Conservation (phyloP, 164 flowering plant genomes). For the Brasenia schreberi region DNA sequence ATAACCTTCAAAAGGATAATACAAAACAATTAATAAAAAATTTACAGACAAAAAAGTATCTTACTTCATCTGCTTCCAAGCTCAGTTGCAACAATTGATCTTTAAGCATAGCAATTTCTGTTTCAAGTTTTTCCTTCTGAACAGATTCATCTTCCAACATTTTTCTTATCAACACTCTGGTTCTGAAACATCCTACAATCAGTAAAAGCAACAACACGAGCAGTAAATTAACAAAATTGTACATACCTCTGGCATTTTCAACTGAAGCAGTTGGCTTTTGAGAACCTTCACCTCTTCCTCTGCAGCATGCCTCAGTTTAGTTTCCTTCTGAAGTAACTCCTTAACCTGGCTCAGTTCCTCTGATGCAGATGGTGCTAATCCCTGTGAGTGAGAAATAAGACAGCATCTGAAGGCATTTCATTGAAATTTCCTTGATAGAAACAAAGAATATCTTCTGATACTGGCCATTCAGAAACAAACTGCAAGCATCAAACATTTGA, state of each 20-base stretch:
- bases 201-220: not conserved
- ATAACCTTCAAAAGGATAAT: too few relatives aligned
- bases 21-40: too few relatives aligned
- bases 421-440: too few relatives aligned
- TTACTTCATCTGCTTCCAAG: constrained; percentile 90
- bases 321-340: constrained; percentile 54
- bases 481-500: too few relatives aligned
- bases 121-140: constrained; percentile 72
- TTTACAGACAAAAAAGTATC: not conserved
- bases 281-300: constrained; percentile 63
- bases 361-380: constrained; percentile 10
- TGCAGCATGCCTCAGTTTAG: constrained; percentile 43
- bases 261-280: constrained; percentile 41
- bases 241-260: constrained; percentile 63
- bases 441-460: too few relatives aligned
- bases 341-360: constrained; percentile 49
- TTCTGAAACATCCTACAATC: not conserved
- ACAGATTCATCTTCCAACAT: constrained; percentile 67
- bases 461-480: too few relatives aligned
- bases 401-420: not conserved
- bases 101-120: constrained; percentile 56
- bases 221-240: constrained; percentile 1
- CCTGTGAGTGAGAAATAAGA: constrained; percentile 12
- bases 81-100: constrained; percentile 74
- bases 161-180: constrained; percentile 54